Percentiles rank a stretch among this genome's conserved stretches.
Evolutionary conservation across 1,139 yeast genomes (phyloP).

Genomic region (Debaryomyces fabryi): DNA sequence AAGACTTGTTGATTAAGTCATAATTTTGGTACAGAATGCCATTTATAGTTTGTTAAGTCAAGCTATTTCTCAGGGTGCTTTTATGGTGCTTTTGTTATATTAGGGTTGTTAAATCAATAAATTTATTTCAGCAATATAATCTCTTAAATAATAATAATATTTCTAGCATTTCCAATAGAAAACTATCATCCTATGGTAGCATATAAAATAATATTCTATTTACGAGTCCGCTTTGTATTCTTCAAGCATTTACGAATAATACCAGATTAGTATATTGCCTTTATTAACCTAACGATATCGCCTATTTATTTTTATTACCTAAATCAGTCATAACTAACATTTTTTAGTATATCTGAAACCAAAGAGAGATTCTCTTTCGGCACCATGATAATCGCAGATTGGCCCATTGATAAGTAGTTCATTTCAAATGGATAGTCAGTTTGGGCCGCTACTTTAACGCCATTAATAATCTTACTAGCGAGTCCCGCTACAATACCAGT

Average conservation of each 20-base stretch:
- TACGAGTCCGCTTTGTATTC: too few species aligned
- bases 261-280: not conserved
- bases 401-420: slow-evolving; percentile 66
- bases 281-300: not conserved
- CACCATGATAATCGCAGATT: slow-evolving; percentile 61
- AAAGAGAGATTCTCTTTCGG: slow-evolving; percentile 53
- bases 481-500: slow-evolving; percentile 73
- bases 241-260: not conserved
- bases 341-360: slow-evolving; percentile 24
- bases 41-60: too few species aligned
- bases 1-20: too few species aligned
- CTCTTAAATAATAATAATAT: not conserved
- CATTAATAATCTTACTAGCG: slow-evolving; percentile 51
- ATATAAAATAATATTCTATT: too few species aligned
- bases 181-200: not conserved
- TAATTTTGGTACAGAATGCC: too few species aligned
- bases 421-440: slow-evolving; percentile 43
- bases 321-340: not conserved
- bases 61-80: too few species aligned
- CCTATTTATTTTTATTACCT: not conserved
- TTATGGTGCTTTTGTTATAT: too few species aligned
- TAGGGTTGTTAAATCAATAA: too few species aligned
- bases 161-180: not conserved
- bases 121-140: not conserved
- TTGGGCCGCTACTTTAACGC: slow-evolving; percentile 24